These are phyloP conservation scores for Danielia reshetovae DNA, from an alignment of 805 yeast genomes.

Conservation along the genomic window DNA sequence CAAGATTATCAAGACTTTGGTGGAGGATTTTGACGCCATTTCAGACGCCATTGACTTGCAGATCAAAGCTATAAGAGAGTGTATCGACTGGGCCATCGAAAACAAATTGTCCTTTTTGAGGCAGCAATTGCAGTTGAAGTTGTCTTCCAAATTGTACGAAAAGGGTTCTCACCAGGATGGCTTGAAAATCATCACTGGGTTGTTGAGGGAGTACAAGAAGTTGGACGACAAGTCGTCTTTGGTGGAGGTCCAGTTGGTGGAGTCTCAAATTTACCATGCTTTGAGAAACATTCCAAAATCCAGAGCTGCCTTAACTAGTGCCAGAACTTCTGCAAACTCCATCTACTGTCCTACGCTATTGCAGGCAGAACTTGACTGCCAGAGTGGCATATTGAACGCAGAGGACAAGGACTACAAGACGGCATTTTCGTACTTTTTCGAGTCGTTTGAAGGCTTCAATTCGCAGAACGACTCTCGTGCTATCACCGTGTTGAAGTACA, in stretches of 20 bases:
- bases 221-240: constrained; percentile 93
- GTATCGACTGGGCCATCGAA: constrained; percentile 81
- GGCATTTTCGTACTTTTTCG: constrained; percentile 91
- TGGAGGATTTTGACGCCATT: constrained; percentile 69
- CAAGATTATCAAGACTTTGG: constrained; percentile 75
- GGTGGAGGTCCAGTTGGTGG: constrained; percentile 92
- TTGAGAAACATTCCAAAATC: constrained; percentile 88
- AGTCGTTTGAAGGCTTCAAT: constrained; percentile 88
- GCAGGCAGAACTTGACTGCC: constrained; percentile 92
- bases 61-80: constrained; percentile 67
- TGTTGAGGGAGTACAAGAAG: constrained; percentile 83
- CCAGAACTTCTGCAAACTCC: constrained; percentile 96
- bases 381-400: constrained; percentile 93
- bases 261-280: constrained; percentile 85
- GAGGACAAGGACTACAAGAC: constrained; percentile 97
- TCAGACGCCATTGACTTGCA: constrained; percentile 65
- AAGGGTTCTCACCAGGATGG: constrained; percentile 66
- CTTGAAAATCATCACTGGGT: constrained; percentile 61
- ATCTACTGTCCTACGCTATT: constrained; percentile 90
- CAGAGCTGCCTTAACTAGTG: constrained; percentile 87
- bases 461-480: constrained; percentile 59
- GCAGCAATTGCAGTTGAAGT: constrained; percentile 80
- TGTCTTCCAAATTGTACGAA: constrained; percentile 70
- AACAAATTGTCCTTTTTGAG: constrained; percentile 86
- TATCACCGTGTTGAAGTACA: constrained; percentile 79